These are phyloP conservation scores for Diaporthe citrichinensis DNA, from an alignment of 2,329 filamentous ascomycete genomes.

Conservation along the genomic window DNA sequence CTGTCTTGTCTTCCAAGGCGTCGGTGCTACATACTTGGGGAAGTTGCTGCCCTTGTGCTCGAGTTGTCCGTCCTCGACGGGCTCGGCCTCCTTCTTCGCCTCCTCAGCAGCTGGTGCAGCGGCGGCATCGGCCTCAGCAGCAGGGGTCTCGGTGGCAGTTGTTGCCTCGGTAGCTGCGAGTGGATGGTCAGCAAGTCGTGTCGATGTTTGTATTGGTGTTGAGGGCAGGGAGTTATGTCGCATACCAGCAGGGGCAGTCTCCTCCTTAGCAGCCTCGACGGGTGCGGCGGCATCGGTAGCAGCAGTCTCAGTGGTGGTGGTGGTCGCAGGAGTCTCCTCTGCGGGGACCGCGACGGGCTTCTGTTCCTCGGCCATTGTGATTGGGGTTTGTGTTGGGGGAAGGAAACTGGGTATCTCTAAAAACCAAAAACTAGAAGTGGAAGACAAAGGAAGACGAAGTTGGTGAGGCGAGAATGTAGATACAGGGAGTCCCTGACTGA, in stretches of 20 bases:
- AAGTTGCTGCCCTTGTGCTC: conserved; percentile 90
- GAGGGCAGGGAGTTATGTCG: neutral
- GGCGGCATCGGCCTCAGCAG: conserved; percentile 52
- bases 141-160: conserved; percentile 55
- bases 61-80: conserved; percentile 83
- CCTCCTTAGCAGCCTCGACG: conserved; percentile 40
- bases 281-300: conserved; percentile 46
- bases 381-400: conserved; percentile 44
- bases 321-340: conserved; percentile 61
- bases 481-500: conserved; percentile 32
- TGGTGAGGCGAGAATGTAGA: conserved; percentile 3
- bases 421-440: conserved; percentile 47
- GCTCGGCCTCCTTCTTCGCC: conserved; percentile 59
- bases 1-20: neutral
- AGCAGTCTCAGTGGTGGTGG: conserved; percentile 42
- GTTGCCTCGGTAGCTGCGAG: conserved; percentile 48
- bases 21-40: conserved; percentile 80
- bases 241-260: conserved; percentile 41
- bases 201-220: neutral
- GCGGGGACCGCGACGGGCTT: conserved; percentile 75
- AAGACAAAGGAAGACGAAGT: conserved; percentile 34
- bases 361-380: conserved; percentile 80
- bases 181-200: neutral
- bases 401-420: conserved; percentile 65
- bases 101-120: conserved; percentile 55